Evolutionary conservation across 2,329 filamentous ascomycete species (phyloP), one percentile per base, ranked within the genome.

Genomic region (Fusarium pseudocircinatum): DNA sequence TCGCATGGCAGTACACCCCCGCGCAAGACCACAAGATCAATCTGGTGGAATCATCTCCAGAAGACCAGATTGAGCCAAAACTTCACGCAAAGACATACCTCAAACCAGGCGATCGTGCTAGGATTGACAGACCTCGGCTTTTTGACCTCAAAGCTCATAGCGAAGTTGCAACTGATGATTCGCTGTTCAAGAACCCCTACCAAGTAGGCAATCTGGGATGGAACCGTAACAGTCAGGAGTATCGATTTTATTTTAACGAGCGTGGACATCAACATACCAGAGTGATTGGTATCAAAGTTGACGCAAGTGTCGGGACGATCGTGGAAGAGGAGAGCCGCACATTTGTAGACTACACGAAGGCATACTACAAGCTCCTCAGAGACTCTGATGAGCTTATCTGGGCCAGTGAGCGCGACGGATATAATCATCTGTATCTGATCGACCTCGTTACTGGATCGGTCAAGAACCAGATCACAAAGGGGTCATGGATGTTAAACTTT

Each of bases 391-490:
- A 80, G 37, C 63, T 81, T 34, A 60, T 81, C 6, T 81, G 79
- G 78, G 42, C 70, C 1, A 79, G 78, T 20, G 79, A 81, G 40
- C 69, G 79, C 11, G 75, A 80, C 36, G 78, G 78, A 20, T 75
- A 75, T 59, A 78, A 77, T 12, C 79, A 81, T 24, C 56, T 81
- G 2, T 80, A 81, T 36, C 76, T 80, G 6, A 30, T 76, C 14
- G 67, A 76, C 32, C 34, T 72, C 6, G 9, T 24, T 4, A 61
- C 49, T 9, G 74, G 69, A 8, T 63, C 70, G 14, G 58, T 75
- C 20, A 73, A 78, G 9, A 63, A 42, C 2, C 79, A 78, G 46
- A 70, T 81, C 7, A 81, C 79, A 8, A 70, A 63, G 7, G 79
- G 78, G 12, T 6, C 63, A 2, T 81, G 79, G 79, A 60, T 78